A percentile compares a stretch with the other conserved stretches of the same genome.
These are phyloP conservation scores for Luzula sylvatica DNA, from an alignment of 176 grass and related monocot species.

Conservation along the genomic window DNA sequence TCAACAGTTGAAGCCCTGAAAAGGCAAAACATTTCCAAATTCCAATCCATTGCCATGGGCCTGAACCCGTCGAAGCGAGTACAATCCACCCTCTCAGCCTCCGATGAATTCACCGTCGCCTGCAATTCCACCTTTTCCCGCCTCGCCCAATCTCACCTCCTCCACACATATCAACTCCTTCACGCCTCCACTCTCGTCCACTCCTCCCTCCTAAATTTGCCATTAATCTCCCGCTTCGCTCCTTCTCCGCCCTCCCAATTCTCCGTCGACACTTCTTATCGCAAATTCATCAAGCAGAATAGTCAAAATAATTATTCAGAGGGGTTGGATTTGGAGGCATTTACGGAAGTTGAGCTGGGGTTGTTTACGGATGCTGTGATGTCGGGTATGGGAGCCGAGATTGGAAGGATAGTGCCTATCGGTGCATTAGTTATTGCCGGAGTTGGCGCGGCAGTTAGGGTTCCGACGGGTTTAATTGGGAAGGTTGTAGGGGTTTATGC, in stretches of 20 bases:
- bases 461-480: conserved; percentile 25
- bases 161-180: conserved; percentile 53
- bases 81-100: conserved; percentile 29
- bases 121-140: conserved; percentile 47
- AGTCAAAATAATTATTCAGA: no score
- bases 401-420: conserved; percentile 30
- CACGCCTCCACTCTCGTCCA: conserved; percentile 41
- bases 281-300: conserved; percentile 9
- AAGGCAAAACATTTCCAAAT: no score
- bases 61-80: conserved; percentile 63
- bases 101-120: conserved; percentile 39
- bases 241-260: conserved; percentile 23
- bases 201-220: conserved; percentile 22
- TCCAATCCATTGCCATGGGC: conserved; percentile 29
- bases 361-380: conserved; percentile 50
- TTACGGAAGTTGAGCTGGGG: conserved; percentile 35
- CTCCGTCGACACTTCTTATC: conserved; percentile 38
- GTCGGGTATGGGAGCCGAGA: conserved; percentile 31
- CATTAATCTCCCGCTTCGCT: conserved; percentile 40
- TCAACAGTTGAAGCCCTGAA: no score
- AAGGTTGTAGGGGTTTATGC: conserved; percentile 47
- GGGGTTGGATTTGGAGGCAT: conserved; percentile 18
- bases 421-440: conserved; percentile 42
- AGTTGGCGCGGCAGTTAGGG: conserved; percentile 26
- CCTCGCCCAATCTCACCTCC: conserved; percentile 35